Evolutionary conservation across 1,284 basidiomycete genomes (phyloP), one percentile per base, ranked within the genome.

Genomic region (Gomphus bonarii): DNA sequence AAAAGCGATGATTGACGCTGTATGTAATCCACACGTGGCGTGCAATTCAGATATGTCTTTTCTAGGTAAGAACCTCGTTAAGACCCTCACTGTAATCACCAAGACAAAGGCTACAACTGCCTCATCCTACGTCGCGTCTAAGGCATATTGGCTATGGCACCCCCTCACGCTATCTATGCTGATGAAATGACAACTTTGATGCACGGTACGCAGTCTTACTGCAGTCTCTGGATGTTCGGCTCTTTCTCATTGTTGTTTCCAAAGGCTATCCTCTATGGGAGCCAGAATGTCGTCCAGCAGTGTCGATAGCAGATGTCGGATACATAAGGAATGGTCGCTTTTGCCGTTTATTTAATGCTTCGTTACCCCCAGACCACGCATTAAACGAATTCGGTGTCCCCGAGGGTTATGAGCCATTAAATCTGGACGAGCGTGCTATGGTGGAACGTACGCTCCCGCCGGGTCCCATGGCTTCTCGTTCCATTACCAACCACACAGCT

Each of bases 211-310:
- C 42, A n/a, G 14, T 35, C 18, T 35, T 40, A 14, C 12, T 28
- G n/a, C 3, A 40, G 14, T 48, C 31, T 2, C 22, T 25, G 44
- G 12, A 25, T 18, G n/a, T 22, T 7, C 5, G 38, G 20, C 22
- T 25, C 22, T 50, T 10, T n/a, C 25, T 46, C 8, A 30, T 2
- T 25, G 18, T 18, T 40, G n/a, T 12, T 38, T 28, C 12, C 38
- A 36, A 38, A 58, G 57, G 57, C 30, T 52, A 36, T 12, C 57
- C 57, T 7, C 20, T 58, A 30, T 58, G 57, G 57, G 57, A 58
- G 44, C 57, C 57, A 25, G 42, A 53, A 35, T 53, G 30, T 22
- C 50, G 31, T 9, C 50, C 50, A 25, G 57, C 47, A 33, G 50
- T 58, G 3, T 52, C 49, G 14, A 52, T 58, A 43, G 57, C 40